These are phyloP conservation scores for Pleurotus citrinopileatus DNA, from an alignment of 768 basidiomycete species.

Conservation along the genomic window DNA sequence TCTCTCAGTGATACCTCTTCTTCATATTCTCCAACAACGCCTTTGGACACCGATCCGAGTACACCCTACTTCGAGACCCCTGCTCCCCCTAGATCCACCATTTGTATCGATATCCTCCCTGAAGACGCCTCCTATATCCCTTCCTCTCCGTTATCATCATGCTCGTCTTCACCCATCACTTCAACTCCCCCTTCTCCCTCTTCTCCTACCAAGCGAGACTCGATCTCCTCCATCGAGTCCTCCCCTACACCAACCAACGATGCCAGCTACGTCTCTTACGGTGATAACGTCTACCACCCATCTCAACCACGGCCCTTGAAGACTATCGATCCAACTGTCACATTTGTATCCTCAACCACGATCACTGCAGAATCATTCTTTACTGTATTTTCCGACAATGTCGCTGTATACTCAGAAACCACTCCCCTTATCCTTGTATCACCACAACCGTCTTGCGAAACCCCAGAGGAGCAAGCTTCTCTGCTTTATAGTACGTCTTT, in stretches of 20 bases:
- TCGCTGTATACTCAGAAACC: slow-evolving; percentile 50
- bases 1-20: slow-evolving; percentile 9
- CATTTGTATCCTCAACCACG: slow-evolving; percentile 49
- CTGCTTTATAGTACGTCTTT: slow-evolving; percentile 59
- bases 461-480: slow-evolving; percentile 22
- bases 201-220: background rate
- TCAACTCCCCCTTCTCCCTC: slow-evolving; percentile 13
- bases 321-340: slow-evolving; percentile 65
- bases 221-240: slow-evolving; percentile 10
- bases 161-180: background rate
- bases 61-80: slow-evolving; percentile 27
- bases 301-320: slow-evolving; percentile 50
- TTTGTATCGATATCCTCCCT: slow-evolving; percentile 47
- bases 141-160: background rate
- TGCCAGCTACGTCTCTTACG: slow-evolving; percentile 9
- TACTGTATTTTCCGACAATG: slow-evolving; percentile 48
- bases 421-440: slow-evolving; percentile 29
- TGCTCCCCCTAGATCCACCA: slow-evolving; percentile 29
- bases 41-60: slow-evolving; percentile 14
- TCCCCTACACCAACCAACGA: slow-evolving; percentile 12
- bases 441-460: slow-evolving; percentile 22
- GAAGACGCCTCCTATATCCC: slow-evolving; percentile 14
- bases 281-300: slow-evolving; percentile 32
- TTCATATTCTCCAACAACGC: slow-evolving; percentile 20
- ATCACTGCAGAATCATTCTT: slow-evolving; percentile 54